Conservation (phyloP, 148 eudicot species). For the Rheum nobile region DNA sequence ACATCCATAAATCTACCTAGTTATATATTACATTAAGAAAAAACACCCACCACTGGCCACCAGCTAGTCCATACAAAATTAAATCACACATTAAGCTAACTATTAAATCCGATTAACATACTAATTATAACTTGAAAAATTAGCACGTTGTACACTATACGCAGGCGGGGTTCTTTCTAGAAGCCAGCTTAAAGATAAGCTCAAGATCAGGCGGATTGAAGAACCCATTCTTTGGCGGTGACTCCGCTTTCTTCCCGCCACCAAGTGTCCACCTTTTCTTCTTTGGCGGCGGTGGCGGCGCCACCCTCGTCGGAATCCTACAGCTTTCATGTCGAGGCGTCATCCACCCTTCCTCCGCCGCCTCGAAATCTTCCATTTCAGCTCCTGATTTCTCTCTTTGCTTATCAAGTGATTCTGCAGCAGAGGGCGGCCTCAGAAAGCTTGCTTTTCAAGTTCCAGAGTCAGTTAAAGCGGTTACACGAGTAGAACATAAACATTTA, state of each 20-base stretch:
- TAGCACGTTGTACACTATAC: background rate
- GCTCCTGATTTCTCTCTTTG: no score
- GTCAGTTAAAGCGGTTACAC: constrained; percentile 2
- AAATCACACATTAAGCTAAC: background rate
- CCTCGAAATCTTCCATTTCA: background rate
- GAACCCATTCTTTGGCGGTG: background rate
- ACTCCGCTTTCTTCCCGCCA: background rate
- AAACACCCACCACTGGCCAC: no score
- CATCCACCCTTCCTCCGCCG: constrained; percentile 7
- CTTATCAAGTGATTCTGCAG: no score
- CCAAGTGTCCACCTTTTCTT: background rate
- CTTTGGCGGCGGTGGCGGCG: constrained; percentile 6
- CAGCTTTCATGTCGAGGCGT: background rate
- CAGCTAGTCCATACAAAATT: background rate
- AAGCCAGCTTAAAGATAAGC: background rate
- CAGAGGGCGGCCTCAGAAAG: background rate
- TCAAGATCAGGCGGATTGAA: constrained; percentile 6
- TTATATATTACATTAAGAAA: background rate
- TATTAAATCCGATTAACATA: background rate
- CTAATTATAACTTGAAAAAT: background rate
- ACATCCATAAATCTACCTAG: background rate
- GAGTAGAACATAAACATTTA: background rate
- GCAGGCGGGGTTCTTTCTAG: background rate
- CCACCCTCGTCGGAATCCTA: constrained; percentile 1
- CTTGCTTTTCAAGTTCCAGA: background rate